Evolutionary conservation across 441 rosid genomes (phyloP), one percentile per base, ranked within the genome.

Genomic region (Aleurites moluccanus): DNA sequence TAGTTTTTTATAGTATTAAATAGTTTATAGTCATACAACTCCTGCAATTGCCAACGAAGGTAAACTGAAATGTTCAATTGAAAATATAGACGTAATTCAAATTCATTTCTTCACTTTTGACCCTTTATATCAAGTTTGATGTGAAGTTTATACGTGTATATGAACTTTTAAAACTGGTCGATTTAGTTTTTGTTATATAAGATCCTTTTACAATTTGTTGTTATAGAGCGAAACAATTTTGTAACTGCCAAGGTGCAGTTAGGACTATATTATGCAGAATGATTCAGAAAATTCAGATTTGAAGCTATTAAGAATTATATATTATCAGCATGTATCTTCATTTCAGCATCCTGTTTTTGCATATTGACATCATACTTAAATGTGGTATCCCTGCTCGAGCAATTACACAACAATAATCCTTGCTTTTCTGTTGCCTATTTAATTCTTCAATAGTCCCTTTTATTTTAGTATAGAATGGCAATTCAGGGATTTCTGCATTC

Each of bases 401-500:
- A 60, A 47, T 18, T 14, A 20, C 30, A 42, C 10, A 6, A 60
- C 33, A 30, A 42, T 42, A 42, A 9, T 35, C 1, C 27, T 23
- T 35, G 20, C 8, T 16, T n/a, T 30, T 49, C 4, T 45, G 18
- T 23, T n/a, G 27, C 47, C 11, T 23, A 4, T 42, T 9, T 57
- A 60, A 25, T 47, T 67, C 3, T 45, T 66, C 13, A 67, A 49
- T 25, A 27, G 49, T n/a, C 15, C n/a, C 21, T 44, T 35, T 65
- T 44, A 14, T 15, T 55, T 62, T n/a, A 11, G 18, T 14, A 10
- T 70, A 9, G 1, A 60, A 33, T 33, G 6, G 28, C n/a, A 5
- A 35, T 30, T 47, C 57, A 4, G 10, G 33, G 72, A 70, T 74
- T 53, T 52, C 23, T 47, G n/a, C 45, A 38, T 73, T 61, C 21